Evolutionary conservation across 1,284 basidiomycete genomes (phyloP).

Genomic region (Fomitiporia mediterranea): DNA sequence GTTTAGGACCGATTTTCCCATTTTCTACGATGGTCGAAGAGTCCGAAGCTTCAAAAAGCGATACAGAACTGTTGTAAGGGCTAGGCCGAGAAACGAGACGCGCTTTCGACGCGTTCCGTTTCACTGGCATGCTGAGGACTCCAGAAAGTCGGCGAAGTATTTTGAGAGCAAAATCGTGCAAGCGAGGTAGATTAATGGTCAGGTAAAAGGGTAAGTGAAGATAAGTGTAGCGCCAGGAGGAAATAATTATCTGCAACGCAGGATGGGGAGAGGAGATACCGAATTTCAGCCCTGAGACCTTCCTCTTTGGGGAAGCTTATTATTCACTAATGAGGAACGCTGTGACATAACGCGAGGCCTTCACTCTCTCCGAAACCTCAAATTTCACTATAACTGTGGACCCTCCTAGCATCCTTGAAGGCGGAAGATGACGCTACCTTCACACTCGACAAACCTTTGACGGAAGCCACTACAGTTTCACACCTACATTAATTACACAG

Average conservation of each 20-base stretch:
- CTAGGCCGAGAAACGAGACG: slow-evolving; percentile 15
- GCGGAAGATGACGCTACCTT: too few relatives aligned
- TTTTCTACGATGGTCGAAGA: neutral
- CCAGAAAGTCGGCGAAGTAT: neutral
- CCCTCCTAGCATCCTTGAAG: too few relatives aligned
- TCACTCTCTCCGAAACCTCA: too few relatives aligned
- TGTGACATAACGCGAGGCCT: too few relatives aligned
- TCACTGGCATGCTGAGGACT: slow-evolving; percentile 1
- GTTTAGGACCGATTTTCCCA: neutral
- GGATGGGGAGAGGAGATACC: neutral
- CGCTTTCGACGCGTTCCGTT: slow-evolving; percentile 8
- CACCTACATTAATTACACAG: too few relatives aligned
- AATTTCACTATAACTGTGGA: too few relatives aligned
- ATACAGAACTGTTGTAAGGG: slow-evolving; percentile 11
- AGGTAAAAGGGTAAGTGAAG: neutral
- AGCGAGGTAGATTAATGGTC: neutral
- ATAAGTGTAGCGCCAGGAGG: neutral
- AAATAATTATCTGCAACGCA: neutral
- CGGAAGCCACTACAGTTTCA: too few relatives aligned
- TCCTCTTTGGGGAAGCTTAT: neutral
- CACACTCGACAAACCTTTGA: too few relatives aligned
- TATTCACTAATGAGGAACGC: neutral
- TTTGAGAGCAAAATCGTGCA: too few relatives aligned
- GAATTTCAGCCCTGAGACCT: neutral
- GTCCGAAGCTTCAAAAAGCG: slow-evolving; percentile 12